Conservation (phyloP, 192 early-diverging fungal genomes). For the Anaeromyces robustus region DNA sequence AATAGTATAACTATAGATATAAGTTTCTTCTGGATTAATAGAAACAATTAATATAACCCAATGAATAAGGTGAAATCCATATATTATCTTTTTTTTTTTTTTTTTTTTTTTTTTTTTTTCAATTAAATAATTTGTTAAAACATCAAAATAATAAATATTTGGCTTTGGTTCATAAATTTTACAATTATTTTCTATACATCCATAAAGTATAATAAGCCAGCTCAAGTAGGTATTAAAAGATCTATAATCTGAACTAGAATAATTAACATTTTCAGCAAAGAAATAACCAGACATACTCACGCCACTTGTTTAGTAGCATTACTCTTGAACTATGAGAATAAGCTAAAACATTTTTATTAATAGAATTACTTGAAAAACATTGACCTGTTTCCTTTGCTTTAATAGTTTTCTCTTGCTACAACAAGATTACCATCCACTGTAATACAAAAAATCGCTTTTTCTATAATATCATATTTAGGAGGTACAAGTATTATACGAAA, state of each 20-base stretch:
- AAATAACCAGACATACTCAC: background rate
- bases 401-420: background rate
- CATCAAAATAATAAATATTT: background rate
- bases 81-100: background rate
- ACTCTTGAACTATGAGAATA: background rate
- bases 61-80: background rate
- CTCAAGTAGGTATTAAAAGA: background rate
- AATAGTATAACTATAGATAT: background rate
- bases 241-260: background rate
- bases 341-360: background rate
- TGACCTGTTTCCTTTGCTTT: background rate
- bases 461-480: background rate
- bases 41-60: background rate
- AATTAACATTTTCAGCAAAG: background rate
- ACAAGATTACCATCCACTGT: background rate
- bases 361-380: background rate
- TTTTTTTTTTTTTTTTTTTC: too few relatives aligned
- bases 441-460: background rate
- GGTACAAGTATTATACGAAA: background rate
- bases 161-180: background rate
- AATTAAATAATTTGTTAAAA: background rate
- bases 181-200: background rate
- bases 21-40: background rate
- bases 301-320: background rate
- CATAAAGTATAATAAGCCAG: background rate